These are phyloP conservation scores for Adansonia madagascariensis DNA, from an alignment of 441 rosid species.

Conservation along the genomic window DNA sequence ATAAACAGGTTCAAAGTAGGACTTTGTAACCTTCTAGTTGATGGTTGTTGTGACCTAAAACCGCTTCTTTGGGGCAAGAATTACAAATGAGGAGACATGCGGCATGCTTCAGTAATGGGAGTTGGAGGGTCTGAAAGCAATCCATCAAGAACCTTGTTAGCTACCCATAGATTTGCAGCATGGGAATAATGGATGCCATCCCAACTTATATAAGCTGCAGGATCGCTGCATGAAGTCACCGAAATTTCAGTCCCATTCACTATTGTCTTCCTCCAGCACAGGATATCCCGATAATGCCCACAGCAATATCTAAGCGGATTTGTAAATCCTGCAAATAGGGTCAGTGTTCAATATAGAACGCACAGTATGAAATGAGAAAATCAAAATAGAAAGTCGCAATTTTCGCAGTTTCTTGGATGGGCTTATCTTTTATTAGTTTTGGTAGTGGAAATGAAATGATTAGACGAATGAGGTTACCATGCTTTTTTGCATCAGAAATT, in stretches of 20 bases:
- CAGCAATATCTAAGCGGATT: constrained; percentile 34
- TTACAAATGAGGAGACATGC: not conserved
- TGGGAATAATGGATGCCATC: constrained; percentile 42
- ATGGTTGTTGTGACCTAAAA: not conserved
- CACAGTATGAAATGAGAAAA: not conserved
- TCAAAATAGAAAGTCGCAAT: not conserved
- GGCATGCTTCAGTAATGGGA: constrained; percentile 26
- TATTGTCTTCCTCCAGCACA: constrained; percentile 35
- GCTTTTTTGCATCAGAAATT: constrained; percentile 40
- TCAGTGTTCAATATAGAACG: not conserved
- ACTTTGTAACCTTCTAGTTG: too few relatives aligned
- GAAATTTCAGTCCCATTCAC: constrained; percentile 35
- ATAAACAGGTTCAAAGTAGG: too few relatives aligned
- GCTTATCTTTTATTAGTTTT: constrained; percentile 8
- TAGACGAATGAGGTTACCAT: constrained; percentile 30
- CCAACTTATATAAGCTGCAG: constrained; percentile 38
- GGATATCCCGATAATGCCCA: constrained; percentile 32
- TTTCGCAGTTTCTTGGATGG: not conserved
- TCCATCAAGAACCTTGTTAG: constrained; percentile 27
- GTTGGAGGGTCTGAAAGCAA: constrained; percentile 19
- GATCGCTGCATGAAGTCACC: constrained; percentile 33
- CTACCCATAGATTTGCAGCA: constrained; percentile 46
- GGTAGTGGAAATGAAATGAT: not conserved
- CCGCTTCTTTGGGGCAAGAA: not conserved
- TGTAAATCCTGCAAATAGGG: constrained; percentile 15